These are phyloP conservation scores for Meredithiella fracta DNA, from an alignment of 2,329 filamentous ascomycete genomes.

Conservation along the genomic window DNA sequence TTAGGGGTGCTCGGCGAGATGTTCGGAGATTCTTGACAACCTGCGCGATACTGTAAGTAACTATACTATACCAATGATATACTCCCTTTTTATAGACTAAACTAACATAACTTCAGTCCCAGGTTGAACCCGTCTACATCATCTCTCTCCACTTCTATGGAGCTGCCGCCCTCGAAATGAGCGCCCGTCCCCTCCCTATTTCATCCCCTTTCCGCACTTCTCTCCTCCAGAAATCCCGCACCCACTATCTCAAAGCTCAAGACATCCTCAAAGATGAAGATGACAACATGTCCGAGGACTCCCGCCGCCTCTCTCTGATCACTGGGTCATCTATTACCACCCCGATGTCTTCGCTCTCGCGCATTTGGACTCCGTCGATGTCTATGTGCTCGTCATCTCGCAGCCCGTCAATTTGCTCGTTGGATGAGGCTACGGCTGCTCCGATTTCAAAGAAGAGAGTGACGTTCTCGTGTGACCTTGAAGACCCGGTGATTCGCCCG, in stretches of 20 bases:
- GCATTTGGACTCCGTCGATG: constrained; percentile 27
- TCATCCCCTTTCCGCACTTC: constrained; percentile 30
- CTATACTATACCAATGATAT: not conserved
- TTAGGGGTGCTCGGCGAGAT: constrained; percentile 36
- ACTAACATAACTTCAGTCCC: constrained; percentile 19
- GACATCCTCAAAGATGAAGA: constrained; percentile 32
- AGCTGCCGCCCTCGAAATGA: constrained; percentile 42
- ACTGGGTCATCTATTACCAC: constrained; percentile 29
- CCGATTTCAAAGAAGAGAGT: constrained; percentile 24
- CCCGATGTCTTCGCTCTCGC: constrained; percentile 30
- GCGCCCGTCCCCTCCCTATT: constrained; percentile 31
- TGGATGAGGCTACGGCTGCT: constrained; percentile 19
- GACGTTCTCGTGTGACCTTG: constrained; percentile 22
- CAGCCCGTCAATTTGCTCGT: constrained; percentile 27
- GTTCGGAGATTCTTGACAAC: constrained; percentile 35
- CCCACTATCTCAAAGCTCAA: constrained; percentile 34
- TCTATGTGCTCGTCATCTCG: constrained; percentile 30
- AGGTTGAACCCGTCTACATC: constrained; percentile 36
- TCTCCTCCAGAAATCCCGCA: constrained; percentile 34
- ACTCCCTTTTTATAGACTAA: too few relatives aligned
- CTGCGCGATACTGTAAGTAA: constrained; percentile 28
- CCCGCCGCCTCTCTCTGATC: constrained; percentile 23
- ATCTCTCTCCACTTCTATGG: constrained; percentile 46
- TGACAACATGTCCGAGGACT: constrained; percentile 24
- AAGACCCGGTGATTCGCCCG: constrained; percentile 35